Base-by-base conservation (phyloP, 768 basidiomycete species). In the Tubosaeta sp. region DNA sequence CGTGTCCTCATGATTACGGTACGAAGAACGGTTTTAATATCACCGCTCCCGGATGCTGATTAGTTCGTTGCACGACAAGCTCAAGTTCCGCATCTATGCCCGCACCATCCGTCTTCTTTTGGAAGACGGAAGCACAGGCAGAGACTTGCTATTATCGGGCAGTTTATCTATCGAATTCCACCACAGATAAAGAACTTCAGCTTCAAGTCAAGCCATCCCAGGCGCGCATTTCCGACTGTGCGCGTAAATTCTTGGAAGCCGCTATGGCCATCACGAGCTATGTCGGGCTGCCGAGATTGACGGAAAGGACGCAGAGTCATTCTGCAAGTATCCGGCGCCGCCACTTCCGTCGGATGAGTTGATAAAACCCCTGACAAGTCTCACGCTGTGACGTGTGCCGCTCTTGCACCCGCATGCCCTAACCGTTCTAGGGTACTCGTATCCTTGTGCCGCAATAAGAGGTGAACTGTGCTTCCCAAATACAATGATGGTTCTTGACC, bases 141-240 rank as follows among this genome's bases (percentile, higher is more conserved):
- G 95, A 98, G 66, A 90, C 93, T 2, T 98, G 93, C 71, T 95
- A 95, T 69, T 95, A 94, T 64, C 89, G 96, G 49, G 96, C 96
- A 18, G 90, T 92, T 1, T 80, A 93, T 18, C 80, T 97, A 21
- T 84, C 91, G 21, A 88, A 93, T 66, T 82, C 85, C 14, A 82
- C 87, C 34, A 76, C 74, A 14, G 84, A 97, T 70, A 84, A 82
- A 59, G 89, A 87, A 64, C 88, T 86, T 13, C 76, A 86, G 31
- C 78, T 95, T 21, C 78, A 84, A 60, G 94, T 90, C 76, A 95
- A 94, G 69, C 80, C 94, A 22, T 93, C 87, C 59, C 91, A 98
- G 73, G 96, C 96, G 18, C 81, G 94, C 42, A 90, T 99, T 64
- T 88, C 86, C 57, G 96, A 99, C 63, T 95, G 90, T 59, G 79